Evolutionary conservation across 2,329 filamentous ascomycete species (phyloP).

Genomic region (Cryphonectria japonica): DNA sequence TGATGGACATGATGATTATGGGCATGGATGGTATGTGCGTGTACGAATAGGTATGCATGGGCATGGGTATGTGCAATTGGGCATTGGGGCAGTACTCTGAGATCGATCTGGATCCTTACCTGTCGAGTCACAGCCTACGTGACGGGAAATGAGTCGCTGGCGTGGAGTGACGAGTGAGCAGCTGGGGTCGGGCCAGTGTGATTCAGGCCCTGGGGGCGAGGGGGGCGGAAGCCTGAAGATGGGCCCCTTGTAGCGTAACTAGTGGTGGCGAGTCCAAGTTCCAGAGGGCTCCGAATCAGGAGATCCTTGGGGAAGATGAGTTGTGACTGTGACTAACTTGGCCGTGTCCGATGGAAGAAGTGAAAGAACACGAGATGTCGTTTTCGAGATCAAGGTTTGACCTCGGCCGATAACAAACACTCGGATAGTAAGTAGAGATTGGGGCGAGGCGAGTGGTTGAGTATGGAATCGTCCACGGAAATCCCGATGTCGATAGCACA

Average conservation of each 20-base stretch:
- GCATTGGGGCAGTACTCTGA: slow-evolving; percentile 7
- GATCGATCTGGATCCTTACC: slow-evolving; percentile 10
- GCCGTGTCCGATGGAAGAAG: slow-evolving; percentile 15
- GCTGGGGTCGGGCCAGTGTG: slow-evolving; percentile 8
- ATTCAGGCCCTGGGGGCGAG: slow-evolving; percentile 16
- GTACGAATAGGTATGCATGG: not conserved
- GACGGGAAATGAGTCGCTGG: slow-evolving; percentile 20
- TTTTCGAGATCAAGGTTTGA: slow-evolving; percentile 4
- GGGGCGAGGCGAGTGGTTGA: slow-evolving; percentile 11
- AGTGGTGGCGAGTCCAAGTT: slow-evolving; percentile 17
- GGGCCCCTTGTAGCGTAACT: slow-evolving; percentile 14
- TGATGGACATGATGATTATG: not conserved
- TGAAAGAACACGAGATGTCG: slow-evolving; percentile 2
- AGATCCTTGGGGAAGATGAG: slow-evolving; percentile 18
- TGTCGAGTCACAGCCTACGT: slow-evolving; percentile 17
- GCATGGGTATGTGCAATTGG: not conserved
- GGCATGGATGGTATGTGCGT: not conserved
- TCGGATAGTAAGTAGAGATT: not conserved
- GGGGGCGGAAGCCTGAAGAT: slow-evolving; percentile 38
- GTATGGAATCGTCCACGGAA: slow-evolving; percentile 18
- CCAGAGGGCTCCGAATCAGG: slow-evolving; percentile 27
- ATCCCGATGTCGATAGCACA: slow-evolving; percentile 13
- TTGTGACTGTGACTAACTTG: slow-evolving; percentile 27
- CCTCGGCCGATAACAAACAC: not conserved
- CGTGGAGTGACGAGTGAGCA: slow-evolving; percentile 13